Conservation (phyloP, 257 asterid species). For the Fraxinus quadrangulata region DNA sequence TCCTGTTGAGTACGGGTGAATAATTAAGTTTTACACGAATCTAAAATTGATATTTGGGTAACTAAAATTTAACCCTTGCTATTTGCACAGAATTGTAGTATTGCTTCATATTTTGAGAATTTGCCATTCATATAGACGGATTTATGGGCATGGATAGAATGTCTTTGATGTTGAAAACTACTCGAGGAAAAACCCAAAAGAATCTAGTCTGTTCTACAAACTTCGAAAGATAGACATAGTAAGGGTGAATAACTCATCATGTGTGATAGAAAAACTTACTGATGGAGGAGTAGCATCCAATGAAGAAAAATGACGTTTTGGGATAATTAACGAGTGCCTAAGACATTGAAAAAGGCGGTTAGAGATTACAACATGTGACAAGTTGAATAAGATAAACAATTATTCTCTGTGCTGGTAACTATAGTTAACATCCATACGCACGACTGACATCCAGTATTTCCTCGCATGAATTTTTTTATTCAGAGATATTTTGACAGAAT, state of each 20-base stretch:
- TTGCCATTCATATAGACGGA: neutral
- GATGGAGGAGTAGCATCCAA: constrained; percentile 84
- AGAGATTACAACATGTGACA: constrained; percentile 6
- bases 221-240: neutral
- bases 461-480: neutral
- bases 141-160: neutral
- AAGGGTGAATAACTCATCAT: neutral
- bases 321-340: constrained; percentile 92
- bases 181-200: neutral
- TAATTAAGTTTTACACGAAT: neutral
- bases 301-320: constrained; percentile 83
- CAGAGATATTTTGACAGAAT: neutral
- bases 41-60: constrained; percentile 7
- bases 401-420: neutral
- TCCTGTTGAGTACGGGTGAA: neutral
- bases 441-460: constrained; percentile 5
- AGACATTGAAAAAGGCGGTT: constrained; percentile 26
- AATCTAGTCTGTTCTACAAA: neutral
- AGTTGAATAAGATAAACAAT: neutral
- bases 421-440: neutral
- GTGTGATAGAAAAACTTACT: constrained; percentile 48
- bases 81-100: neutral
- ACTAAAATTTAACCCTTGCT: neutral
- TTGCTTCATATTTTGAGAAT: neutral
- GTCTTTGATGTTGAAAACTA: neutral